These are phyloP conservation scores for Fusarium clavum DNA, from an alignment of 2,329 filamentous ascomycete genomes.

Conservation along the genomic window DNA sequence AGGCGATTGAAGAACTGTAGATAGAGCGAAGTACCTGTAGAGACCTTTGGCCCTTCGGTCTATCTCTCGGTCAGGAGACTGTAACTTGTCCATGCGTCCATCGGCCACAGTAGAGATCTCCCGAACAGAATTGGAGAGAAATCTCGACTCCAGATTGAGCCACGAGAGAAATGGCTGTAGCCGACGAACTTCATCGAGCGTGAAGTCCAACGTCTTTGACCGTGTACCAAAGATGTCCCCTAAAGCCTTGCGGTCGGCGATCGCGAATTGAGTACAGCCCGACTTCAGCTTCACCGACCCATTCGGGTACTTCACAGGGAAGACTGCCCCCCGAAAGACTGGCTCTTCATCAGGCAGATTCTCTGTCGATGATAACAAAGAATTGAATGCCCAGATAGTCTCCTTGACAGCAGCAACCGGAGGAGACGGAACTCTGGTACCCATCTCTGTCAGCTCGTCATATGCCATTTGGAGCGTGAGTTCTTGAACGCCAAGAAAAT, in stretches of 20 bases:
- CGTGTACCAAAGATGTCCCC: constrained; percentile 42
- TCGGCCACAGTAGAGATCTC: constrained; percentile 49
- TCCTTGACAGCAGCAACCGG: constrained; percentile 46
- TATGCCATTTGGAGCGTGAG: constrained; percentile 49
- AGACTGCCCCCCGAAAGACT: constrained; percentile 25
- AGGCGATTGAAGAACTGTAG: not conserved
- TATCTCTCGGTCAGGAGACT: constrained; percentile 44
- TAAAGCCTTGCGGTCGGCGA: constrained; percentile 51
- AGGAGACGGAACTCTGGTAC: not conserved
- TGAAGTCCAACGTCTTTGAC: constrained; percentile 53
- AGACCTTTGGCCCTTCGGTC: constrained; percentile 48
- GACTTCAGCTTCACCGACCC: constrained; percentile 25
- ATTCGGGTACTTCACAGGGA: constrained; percentile 44
- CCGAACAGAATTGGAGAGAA: constrained; percentile 50
- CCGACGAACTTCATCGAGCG: constrained; percentile 47
- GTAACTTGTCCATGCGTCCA: constrained; percentile 33
- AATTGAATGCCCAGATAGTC: constrained; percentile 50
- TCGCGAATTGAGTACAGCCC: constrained; percentile 46
- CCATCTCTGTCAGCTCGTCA: constrained; percentile 46
- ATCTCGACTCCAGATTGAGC: constrained; percentile 48
- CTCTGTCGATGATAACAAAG: constrained; percentile 41
- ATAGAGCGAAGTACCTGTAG: constrained; percentile 44
- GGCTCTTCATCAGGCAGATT: constrained; percentile 3
- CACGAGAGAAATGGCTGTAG: constrained; percentile 52
- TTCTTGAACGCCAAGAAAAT: constrained; percentile 45